These are phyloP conservation scores for Neofusicoccum cordaticola DNA, from an alignment of 2,329 filamentous ascomycete genomes.

Conservation along the genomic window DNA sequence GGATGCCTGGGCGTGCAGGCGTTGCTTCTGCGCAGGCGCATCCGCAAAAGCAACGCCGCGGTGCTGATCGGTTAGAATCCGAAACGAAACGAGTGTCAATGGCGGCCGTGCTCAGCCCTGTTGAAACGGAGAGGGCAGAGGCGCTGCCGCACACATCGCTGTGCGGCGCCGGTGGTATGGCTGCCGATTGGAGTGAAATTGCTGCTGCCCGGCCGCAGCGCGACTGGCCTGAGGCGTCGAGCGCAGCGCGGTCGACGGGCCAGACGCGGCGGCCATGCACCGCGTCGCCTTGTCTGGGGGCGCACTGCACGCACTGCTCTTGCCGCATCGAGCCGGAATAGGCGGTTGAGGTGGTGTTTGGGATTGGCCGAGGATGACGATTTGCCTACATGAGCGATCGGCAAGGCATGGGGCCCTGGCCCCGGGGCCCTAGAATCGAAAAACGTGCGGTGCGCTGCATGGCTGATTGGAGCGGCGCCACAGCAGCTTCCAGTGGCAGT, in stretches of 20 bases:
- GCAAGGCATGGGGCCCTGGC: conserved; percentile 4
- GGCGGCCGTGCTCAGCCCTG: neutral
- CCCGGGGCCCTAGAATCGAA: no score
- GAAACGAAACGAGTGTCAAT: neutral
- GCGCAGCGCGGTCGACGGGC: neutral
- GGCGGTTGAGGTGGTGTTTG: neutral
- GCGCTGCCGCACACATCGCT: neutral
- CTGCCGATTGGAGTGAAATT: neutral
- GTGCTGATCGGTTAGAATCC: neutral
- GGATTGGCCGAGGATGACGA: neutral
- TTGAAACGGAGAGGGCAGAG: neutral
- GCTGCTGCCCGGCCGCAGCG: neutral
- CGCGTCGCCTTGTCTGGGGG: neutral
- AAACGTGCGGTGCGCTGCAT: neutral
- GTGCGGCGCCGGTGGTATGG: neutral
- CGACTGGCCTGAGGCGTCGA: no score
- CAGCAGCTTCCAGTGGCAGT: neutral
- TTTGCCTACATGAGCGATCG: neutral
- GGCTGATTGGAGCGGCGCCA: neutral
- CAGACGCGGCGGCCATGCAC: neutral
- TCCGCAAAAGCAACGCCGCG: neutral
- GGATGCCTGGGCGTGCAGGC: neutral
- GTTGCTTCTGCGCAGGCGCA: neutral
- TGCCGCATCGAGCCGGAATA: neutral
- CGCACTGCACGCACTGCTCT: neutral